These are phyloP conservation scores for Ceratocystis huliohia DNA, from an alignment of 2,329 filamentous ascomycete genomes.

Conservation along the genomic window DNA sequence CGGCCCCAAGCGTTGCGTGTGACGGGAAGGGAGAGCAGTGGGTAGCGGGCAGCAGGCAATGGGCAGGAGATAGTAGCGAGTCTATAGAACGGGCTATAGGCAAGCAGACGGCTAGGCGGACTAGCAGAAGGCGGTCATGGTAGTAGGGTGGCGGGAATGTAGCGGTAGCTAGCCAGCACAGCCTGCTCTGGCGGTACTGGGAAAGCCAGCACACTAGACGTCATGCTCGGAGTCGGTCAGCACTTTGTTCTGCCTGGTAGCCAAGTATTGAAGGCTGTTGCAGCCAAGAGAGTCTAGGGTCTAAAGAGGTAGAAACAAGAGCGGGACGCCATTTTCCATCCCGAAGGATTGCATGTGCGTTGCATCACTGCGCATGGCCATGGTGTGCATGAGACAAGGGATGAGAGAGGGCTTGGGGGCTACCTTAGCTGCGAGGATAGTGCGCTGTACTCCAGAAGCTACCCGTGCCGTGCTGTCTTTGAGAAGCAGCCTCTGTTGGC, in stretches of 20 bases:
- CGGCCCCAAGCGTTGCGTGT: background rate
- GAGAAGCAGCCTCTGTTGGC: too few relatives aligned
- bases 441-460: too few relatives aligned
- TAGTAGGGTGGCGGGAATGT: background rate
- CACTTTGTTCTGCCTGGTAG: background rate
- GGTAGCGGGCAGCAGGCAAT: background rate
- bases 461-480: too few relatives aligned
- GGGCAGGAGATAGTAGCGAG: background rate
- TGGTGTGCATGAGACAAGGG: background rate
- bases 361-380: background rate
- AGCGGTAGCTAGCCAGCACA: background rate
- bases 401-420: too few relatives aligned
- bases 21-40: background rate
- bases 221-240: background rate
- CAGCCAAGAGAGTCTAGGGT: background rate
- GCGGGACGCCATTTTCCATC: background rate
- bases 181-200: background rate
- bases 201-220: background rate
- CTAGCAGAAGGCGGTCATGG: background rate
- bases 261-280: too few relatives aligned
- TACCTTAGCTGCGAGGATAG: too few relatives aligned
- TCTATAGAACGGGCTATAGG: background rate
- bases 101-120: background rate
- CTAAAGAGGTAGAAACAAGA: background rate
- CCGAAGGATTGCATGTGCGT: background rate